These are phyloP conservation scores for Cenococcum geophilum DNA, from an alignment of 495 filamentous ascomycete genomes.

Conservation along the genomic window DNA sequence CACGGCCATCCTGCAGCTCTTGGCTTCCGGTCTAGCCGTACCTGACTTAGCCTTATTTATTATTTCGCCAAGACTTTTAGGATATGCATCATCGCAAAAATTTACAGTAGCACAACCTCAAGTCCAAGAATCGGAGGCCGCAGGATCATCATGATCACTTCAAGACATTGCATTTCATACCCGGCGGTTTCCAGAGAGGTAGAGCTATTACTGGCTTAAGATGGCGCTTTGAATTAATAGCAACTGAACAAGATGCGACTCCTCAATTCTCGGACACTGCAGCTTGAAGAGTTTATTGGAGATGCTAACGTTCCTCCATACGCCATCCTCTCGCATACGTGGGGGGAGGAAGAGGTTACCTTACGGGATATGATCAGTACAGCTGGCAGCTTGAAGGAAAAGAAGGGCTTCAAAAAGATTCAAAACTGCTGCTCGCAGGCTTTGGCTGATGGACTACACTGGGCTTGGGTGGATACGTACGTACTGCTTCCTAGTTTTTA, in stretches of 20 bases:
- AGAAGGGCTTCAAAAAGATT: constrained; percentile 7
- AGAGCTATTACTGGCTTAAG: no score
- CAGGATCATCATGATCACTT: no score
- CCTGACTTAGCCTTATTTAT: no score
- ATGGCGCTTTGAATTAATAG: no score
- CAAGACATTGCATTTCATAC: no score
- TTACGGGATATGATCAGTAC: constrained; percentile 14
- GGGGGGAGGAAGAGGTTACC: constrained; percentile 17
- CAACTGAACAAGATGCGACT: constrained; percentile 11
- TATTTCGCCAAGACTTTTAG: no score
- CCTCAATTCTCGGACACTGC: not conserved
- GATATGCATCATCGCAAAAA: no score
- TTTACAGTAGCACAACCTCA: no score
- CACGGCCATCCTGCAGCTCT: no score
- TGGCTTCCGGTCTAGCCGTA: no score
- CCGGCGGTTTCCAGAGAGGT: no score
- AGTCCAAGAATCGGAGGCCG: no score
- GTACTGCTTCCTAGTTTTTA: constrained; percentile 14
- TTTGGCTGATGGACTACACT: not conserved
- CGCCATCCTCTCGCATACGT: constrained; percentile 24
- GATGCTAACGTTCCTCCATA: not conserved
- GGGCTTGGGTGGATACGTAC: constrained; percentile 27
- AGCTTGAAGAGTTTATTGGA: constrained; percentile 1
- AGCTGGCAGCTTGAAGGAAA: not conserved
- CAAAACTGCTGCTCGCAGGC: not conserved